Percentiles rank a stretch among this genome's conserved stretches.
These are phyloP conservation scores for Aureobasidium sp. DNA, from an alignment of 2,329 filamentous ascomycete species.

Conservation along the genomic window DNA sequence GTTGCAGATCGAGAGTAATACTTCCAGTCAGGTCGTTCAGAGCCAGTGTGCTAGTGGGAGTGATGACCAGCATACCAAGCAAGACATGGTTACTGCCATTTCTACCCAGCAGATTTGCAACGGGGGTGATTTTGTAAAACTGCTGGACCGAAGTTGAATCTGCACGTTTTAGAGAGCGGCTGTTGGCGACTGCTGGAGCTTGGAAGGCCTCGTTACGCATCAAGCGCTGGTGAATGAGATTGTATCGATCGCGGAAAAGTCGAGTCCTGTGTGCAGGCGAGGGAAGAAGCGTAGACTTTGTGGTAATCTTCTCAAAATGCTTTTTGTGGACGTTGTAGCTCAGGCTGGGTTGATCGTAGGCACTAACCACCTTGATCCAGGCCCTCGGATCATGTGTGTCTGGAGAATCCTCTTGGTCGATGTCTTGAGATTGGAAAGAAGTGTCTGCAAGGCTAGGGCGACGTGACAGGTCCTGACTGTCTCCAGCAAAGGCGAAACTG, in stretches of 20 bases:
- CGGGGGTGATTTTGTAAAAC: slow-evolving; percentile 81
- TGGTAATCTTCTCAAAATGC: slow-evolving; percentile 67
- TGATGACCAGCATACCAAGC: slow-evolving; percentile 71
- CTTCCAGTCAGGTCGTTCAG: slow-evolving; percentile 84
- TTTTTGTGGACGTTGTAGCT: slow-evolving; percentile 75
- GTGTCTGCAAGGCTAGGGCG: slow-evolving; percentile 5
- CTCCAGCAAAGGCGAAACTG: slow-evolving; percentile 54
- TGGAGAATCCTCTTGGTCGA: slow-evolving; percentile 55
- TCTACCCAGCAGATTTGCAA: slow-evolving; percentile 67
- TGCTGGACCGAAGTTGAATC: slow-evolving; percentile 53
- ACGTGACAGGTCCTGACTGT: slow-evolving; percentile 16
- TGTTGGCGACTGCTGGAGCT: slow-evolving; percentile 53
- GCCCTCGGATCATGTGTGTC: slow-evolving; percentile 61
- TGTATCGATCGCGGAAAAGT: slow-evolving; percentile 82
- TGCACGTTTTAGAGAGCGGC: slow-evolving; percentile 50
- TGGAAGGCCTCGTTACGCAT: slow-evolving; percentile 92
- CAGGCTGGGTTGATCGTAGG: slow-evolving; percentile 77
- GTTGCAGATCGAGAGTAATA: slow-evolving; percentile 73
- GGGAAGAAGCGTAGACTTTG: slow-evolving; percentile 52
- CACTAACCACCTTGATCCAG: slow-evolving; percentile 77
- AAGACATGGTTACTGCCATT: slow-evolving; percentile 80
- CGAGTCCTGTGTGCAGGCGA: slow-evolving; percentile 72
- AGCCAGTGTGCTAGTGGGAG: slow-evolving; percentile 74
- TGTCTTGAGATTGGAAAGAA: slow-evolving; percentile 47
- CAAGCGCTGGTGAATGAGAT: slow-evolving; percentile 85